phyloP scores from a whole-genome alignment of 2,329 filamentous ascomycete genomes.

The Ophiocordyceps unilateralis region DNA sequence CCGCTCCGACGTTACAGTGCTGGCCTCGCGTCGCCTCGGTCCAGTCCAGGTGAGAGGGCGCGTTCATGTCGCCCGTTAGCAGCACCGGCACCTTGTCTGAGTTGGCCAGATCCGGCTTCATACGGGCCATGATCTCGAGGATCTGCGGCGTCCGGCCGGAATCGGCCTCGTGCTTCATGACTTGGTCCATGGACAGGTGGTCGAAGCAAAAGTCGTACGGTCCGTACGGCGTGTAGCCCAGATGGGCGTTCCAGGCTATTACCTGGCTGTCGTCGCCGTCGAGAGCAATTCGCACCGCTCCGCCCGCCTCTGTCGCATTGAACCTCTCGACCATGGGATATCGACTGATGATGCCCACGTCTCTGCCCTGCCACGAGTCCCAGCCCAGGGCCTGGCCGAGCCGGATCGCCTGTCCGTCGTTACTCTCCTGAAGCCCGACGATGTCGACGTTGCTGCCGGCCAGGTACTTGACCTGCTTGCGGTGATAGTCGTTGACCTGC shows the following conservation, averaged over 20 bases:
- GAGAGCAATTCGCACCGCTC: slow-evolving; percentile 16
- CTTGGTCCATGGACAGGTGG: slow-evolving; percentile 13
- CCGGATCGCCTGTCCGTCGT: slow-evolving; percentile 12
- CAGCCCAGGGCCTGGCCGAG: slow-evolving; percentile 21
- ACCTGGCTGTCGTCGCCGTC: slow-evolving; percentile 13
- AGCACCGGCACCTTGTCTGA: slow-evolving; percentile 17
- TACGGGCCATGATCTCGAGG: slow-evolving; percentile 14
- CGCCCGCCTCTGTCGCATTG: slow-evolving; percentile 10
- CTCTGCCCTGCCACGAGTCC: slow-evolving; percentile 16
- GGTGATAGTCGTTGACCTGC: slow-evolving; percentile 17
- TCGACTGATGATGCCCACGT: slow-evolving; percentile 18
- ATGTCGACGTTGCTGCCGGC: slow-evolving; percentile 15
- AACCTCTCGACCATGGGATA: slow-evolving; percentile 19
- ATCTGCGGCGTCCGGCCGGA: slow-evolving; percentile 22
- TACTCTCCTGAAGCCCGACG: slow-evolving; percentile 20
- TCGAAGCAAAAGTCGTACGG: slow-evolving; percentile 26
- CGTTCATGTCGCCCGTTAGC: slow-evolving; percentile 24
- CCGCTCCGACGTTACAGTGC: slow-evolving; percentile 17
- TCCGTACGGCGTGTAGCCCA: slow-evolving; percentile 21
- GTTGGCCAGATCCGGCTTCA: slow-evolving; percentile 13
- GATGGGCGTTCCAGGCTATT: slow-evolving; percentile 19
- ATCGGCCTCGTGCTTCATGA: slow-evolving; percentile 15
- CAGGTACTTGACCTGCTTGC: slow-evolving; percentile 21
- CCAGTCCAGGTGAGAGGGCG: slow-evolving; percentile 25
- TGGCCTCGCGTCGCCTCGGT: slow-evolving; percentile 13